Evolutionary conservation across 257 asterid genomes (phyloP).

Genomic region (Solanum paucissectum): DNA sequence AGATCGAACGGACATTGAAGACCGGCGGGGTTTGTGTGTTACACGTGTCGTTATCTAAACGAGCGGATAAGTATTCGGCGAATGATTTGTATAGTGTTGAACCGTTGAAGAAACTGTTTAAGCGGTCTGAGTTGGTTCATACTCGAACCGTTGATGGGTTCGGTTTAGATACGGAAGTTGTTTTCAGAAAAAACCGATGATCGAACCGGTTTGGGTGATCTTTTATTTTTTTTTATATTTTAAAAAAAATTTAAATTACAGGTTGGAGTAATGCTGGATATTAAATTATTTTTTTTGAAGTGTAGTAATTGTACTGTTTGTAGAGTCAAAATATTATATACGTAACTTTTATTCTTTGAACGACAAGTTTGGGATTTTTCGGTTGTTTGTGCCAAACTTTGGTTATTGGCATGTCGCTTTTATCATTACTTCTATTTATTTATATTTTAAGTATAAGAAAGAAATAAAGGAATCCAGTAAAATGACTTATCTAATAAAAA

Average conservation of each 20-base stretch:
- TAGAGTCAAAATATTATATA: neutral
- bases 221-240: neutral
- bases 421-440: neutral
- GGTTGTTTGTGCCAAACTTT: neutral
- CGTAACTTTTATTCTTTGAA: neutral
- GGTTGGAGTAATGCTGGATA: neutral
- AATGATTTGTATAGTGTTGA: slow-evolving; percentile 71
- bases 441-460: too few species aligned
- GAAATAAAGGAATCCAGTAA: too few species aligned
- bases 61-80: slow-evolving; percentile 85
- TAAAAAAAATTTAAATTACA: neutral
- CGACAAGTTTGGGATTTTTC: neutral
- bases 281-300: neutral
- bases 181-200: slow-evolving; percentile 41
- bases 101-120: slow-evolving; percentile 69
- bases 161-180: slow-evolving; percentile 85
- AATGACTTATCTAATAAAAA: too few species aligned
- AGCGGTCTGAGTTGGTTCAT: slow-evolving; percentile 46
- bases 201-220: neutral
- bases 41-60: slow-evolving; percentile 56
- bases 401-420: neutral
- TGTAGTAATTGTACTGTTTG: neutral
- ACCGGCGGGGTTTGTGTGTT: slow-evolving; percentile 70
- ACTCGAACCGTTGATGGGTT: slow-evolving; percentile 63
- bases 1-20: slow-evolving; percentile 74